Evolutionary conservation across 2,329 filamentous ascomycete genomes (phyloP), one percentile per base, ranked within the genome.

Genomic region (Epichloe gansuensis): DNA sequence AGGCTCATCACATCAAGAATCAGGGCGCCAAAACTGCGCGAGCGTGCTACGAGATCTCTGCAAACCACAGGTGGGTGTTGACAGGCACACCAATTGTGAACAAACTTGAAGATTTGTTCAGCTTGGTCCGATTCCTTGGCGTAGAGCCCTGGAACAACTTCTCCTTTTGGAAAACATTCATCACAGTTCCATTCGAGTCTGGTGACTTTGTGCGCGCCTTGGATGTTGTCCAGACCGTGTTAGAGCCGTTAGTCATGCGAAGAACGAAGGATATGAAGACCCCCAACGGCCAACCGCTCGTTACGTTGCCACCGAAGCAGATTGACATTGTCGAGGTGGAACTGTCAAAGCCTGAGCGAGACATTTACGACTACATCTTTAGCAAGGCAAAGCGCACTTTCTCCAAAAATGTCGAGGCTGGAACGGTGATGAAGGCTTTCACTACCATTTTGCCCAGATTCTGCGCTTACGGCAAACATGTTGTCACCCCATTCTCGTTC

Each of bases 101-200:
- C 66, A 85, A 89, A 44, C 76, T 98, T 0, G 91, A 97, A 66
- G 93, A 97, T 67, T 72, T 98, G 13, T 97, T 96, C 71, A 95
- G 88, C 62, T 72, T 98, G 39, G 88, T 97, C 12, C 83, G 88
- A 3, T 98, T 97, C 69, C 73, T 98, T 11, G 84, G 88, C 53
- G 93, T 98, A 4, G 91, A 97, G 65, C 93, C 93, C 0, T 98
- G 93, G 93, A 93, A 86, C 62, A 97, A 97, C 66, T 98, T 98
- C 67, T 95, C 91, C 0, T 98, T 95, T 70, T 98, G 93, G 93
- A 91, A 91, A 65, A 97, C 93, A 0, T 98, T 98, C 66, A 97
- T 98, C 63, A 98, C 93, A 0, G 85, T 95, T 1, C 93, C 93
- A 0, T 98, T 98, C 58, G 93, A 98, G 67, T 91, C 89, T 0